phyloP scores from a whole-genome alignment of 2,329 filamentous ascomycete genomes.

The Microsporum canis region DNA sequence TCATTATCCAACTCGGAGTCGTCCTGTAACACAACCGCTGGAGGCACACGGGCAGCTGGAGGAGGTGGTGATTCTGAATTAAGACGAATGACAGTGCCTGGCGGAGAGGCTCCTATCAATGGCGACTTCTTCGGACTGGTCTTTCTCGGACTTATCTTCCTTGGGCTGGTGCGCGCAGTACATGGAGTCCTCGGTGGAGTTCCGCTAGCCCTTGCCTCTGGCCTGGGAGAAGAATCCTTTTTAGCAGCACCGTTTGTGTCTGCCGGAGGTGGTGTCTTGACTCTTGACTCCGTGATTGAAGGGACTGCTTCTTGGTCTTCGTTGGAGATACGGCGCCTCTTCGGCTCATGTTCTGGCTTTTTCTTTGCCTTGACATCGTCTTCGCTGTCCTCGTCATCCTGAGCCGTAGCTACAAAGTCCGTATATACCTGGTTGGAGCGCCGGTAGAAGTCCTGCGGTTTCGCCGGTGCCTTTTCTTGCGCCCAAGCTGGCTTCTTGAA shows the following conservation, averaged over 20 bases:
- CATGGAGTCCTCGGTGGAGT: not conserved
- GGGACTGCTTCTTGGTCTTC: constrained; percentile 4
- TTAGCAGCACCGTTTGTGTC: not conserved
- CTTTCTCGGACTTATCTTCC: not conserved
- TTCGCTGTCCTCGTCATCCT: constrained; percentile 9
- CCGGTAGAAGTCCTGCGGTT: constrained; percentile 37
- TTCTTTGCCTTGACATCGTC: constrained; percentile 9
- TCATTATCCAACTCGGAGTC: constrained; percentile 1
- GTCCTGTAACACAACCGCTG: not conserved
- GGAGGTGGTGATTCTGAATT: constrained; percentile 1
- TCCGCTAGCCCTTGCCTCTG: not conserved
- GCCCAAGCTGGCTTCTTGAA: constrained; percentile 48
- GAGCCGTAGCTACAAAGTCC: constrained; percentile 32
- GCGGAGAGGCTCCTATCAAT: not conserved
- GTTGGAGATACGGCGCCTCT: constrained; percentile 20
- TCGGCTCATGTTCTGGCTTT: constrained; percentile 12
- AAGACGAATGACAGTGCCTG: not conserved
- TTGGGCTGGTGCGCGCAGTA: not conserved
- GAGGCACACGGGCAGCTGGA: not conserved
- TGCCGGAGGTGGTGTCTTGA: not conserved
- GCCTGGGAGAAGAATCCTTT: not conserved
- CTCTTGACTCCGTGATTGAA: not conserved
- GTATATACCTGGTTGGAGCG: constrained; percentile 38
- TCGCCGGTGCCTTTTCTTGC: constrained; percentile 24
- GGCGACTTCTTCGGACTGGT: not conserved